phyloP scores from a whole-genome alignment of 495 filamentous ascomycete species.

The Penicillium cinerascens region DNA sequence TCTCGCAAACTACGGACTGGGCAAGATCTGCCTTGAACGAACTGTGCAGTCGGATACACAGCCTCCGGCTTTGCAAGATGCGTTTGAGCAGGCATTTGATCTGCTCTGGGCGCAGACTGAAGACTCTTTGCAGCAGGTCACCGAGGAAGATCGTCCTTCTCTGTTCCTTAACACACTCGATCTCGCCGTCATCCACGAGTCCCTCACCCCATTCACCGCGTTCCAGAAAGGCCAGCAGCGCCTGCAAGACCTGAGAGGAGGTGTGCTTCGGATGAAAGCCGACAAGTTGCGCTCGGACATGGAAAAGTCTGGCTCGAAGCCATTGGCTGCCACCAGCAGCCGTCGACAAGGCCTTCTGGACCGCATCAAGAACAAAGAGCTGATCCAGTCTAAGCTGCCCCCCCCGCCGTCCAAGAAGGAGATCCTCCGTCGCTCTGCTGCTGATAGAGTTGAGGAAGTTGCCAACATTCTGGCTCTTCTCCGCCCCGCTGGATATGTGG shows the following conservation, averaged over 20 bases:
- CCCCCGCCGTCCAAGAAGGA: conserved; percentile 43
- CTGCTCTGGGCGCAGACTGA: conserved; percentile 38
- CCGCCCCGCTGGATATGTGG: conserved; percentile 35
- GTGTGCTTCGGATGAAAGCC: conserved; percentile 40
- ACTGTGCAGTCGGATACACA: conserved; percentile 25
- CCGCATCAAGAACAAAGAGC: conserved; percentile 44
- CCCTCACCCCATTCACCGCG: conserved; percentile 38
- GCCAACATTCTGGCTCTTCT: conserved; percentile 37
- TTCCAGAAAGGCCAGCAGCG: conserved; percentile 47
- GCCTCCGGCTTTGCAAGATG: conserved; percentile 28
- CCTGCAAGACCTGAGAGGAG: conserved; percentile 43
- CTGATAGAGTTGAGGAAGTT: conserved; percentile 42
- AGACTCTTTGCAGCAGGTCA: conserved; percentile 24
- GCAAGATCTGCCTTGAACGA: conserved; percentile 35
- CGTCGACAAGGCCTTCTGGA: conserved; percentile 42
- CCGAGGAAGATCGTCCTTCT: conserved; percentile 22
- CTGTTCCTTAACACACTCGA: conserved; percentile 33
- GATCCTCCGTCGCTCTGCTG: conserved; percentile 36
- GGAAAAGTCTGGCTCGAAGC: conserved; percentile 15
- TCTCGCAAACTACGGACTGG: conserved; percentile 44
- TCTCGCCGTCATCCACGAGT: conserved; percentile 37
- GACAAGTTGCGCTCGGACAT: conserved; percentile 29
- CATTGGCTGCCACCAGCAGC: conserved; percentile 28
- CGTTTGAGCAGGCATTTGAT: conserved; percentile 37
- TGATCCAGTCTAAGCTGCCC: conserved; percentile 42